phyloP scores from a whole-genome alignment of 2,329 filamentous ascomycete species.

The Xylaria sp. region DNA sequence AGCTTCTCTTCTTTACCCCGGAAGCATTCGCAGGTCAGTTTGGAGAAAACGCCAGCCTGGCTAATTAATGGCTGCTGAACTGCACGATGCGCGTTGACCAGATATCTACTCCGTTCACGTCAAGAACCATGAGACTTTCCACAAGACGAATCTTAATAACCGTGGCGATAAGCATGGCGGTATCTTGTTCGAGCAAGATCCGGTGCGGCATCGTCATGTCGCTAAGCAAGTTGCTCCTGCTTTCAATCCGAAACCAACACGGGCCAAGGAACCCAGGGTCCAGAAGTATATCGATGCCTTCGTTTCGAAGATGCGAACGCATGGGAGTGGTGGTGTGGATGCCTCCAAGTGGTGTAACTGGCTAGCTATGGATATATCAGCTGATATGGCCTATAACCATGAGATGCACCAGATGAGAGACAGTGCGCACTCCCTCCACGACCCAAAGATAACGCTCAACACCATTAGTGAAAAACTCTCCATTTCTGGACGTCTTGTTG shows the following conservation, averaged over 20 bases:
- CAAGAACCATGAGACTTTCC: slow-evolving; percentile 21
- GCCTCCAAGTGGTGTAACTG: slow-evolving; percentile 27
- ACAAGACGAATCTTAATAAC: slow-evolving; percentile 25
- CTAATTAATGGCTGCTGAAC: not conserved
- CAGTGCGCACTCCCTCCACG: not conserved
- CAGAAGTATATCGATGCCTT: slow-evolving; percentile 31
- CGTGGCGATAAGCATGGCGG: slow-evolving; percentile 21
- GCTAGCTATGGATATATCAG: slow-evolving; percentile 29
- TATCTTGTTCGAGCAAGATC: slow-evolving; percentile 33
- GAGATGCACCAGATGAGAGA: slow-evolving; percentile 14
- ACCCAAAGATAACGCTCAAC: not conserved
- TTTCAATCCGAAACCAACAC: slow-evolving; percentile 29
- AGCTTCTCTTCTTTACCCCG: slow-evolving; percentile 26
- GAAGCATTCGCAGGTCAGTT: slow-evolving; percentile 20
- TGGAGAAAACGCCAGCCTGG: not conserved
- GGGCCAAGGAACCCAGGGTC: slow-evolving; percentile 26
- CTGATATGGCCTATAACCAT: slow-evolving; percentile 22
- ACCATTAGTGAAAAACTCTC: slow-evolving; percentile 4
- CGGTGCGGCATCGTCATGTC: slow-evolving; percentile 26
- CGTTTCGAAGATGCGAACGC: slow-evolving; percentile 14
- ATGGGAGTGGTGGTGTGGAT: slow-evolving; percentile 10
- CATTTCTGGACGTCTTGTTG: slow-evolving; percentile 15
- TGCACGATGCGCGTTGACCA: no score
- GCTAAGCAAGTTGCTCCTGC: slow-evolving; percentile 33
- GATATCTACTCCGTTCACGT: slow-evolving; percentile 21